Evolutionary conservation across 768 basidiomycete species (phyloP), one percentile per base, ranked within the genome.

Genomic region (Tylopilus subfusipes): DNA sequence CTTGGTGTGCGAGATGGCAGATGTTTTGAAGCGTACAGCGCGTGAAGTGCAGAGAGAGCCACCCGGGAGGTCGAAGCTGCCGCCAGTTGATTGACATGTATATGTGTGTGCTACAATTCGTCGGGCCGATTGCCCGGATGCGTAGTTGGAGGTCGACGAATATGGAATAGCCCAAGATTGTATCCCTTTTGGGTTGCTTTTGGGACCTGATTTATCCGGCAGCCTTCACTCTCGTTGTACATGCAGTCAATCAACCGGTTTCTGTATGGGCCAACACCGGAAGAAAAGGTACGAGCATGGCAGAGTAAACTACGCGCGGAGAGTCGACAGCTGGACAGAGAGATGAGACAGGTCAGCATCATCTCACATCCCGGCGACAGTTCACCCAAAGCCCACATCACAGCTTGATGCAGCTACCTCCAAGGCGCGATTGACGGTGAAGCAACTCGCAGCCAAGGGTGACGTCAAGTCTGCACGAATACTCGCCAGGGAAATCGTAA

Each of bases 231-330:
- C 50, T 45, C 55, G 36, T 16, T 57, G 58, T 43, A 65, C 58
- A 92, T 93, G 90, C 90, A 93, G 70, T 73, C 86, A 31, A 88
- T 98, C 67, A 95, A 93, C 69, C 85, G 93, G 39, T 94, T 95
- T 69, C 73, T 99, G 42, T 98, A 98, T 75, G 97, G 97, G 3
- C 96, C 94, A 18, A 93, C 96, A 0, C 88, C 95, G 22, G 94
- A 98, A 72, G 97, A 99, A 75, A 85, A 82, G 65, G 88, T 98
- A 13, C 82, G 88, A 48, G 80, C 82, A 73, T 99, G 97, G 97
- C 94, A 98, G 70, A 63, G 78, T 19, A 93, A 90, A 72, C 76
- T 99, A 51, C 86, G 91, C 50, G 72, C 80, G 53, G 92, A 98
- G 70, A 79, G 84, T 65, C 82, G 97, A 24, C 78, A 81, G 55